Conservation (phyloP, 192 early-diverging fungal species). For the Coemansia sp. region DNA sequence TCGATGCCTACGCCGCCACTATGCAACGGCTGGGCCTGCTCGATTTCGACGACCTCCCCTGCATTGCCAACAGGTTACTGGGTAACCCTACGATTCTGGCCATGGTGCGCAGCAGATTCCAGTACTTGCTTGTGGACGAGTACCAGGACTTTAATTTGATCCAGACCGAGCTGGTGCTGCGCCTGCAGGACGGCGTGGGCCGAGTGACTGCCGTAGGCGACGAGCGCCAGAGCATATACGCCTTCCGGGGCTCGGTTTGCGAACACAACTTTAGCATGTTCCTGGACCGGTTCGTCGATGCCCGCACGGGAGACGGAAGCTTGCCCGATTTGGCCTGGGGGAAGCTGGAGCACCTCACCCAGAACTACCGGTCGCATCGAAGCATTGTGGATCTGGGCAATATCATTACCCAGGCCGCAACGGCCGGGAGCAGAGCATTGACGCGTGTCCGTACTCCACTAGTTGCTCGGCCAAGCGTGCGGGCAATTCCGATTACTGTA, state of each 20-base stretch:
- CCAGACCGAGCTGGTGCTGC: conserved; percentile 34
- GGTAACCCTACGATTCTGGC: conserved; percentile 3
- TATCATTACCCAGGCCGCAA: conserved; percentile 27
- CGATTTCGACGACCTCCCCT: conserved; percentile 39
- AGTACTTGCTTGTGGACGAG: conserved; percentile 38
- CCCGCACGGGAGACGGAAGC: no score
- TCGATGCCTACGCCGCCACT: conserved; percentile 28
- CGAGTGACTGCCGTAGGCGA: conserved; percentile 41
- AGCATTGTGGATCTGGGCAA: conserved; percentile 46
- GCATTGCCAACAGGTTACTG: conserved; percentile 14
- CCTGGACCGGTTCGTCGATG: conserved; percentile 31
- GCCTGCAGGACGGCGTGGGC: conserved; percentile 18
- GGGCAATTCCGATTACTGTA: conserved; percentile 33
- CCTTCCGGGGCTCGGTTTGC: conserved; percentile 34
- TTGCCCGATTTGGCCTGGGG: no score
- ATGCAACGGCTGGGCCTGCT: conserved; percentile 24
- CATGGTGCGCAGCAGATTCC: conserved; percentile 9
- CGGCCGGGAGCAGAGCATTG: conserved; percentile 10
- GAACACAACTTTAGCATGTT: conserved; percentile 36
- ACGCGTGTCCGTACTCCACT: conserved; percentile 29
- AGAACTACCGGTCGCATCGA: conserved; percentile 39
- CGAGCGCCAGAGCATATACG: conserved; percentile 46
- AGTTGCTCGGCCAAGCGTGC: conserved; percentile 11
- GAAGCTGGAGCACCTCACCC: conserved; percentile 29
- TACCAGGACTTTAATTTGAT: conserved; percentile 42